Evolutionary conservation across 2,329 filamentous ascomycete genomes (phyloP).

Genomic region (Ophiostoma angusticollis): DNA sequence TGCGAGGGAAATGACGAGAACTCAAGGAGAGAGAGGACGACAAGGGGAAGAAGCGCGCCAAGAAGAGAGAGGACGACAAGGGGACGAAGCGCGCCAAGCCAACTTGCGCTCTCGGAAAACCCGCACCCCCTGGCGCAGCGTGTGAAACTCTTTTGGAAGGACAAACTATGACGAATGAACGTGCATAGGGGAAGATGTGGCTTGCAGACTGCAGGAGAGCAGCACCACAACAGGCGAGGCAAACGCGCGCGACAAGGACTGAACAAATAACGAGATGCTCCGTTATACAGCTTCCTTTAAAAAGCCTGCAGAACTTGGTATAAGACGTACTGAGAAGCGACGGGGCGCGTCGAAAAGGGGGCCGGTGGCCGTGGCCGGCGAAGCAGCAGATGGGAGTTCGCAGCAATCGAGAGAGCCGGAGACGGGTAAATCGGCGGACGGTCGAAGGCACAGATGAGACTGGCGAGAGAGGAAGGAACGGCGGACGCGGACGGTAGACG

Average conservation of each 20-base stretch:
- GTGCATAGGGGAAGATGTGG: not conserved
- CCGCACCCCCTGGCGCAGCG: not conserved
- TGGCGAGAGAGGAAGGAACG: too few species aligned
- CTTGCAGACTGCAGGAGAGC: not conserved
- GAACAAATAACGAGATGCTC: not conserved
- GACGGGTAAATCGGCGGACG: too few species aligned
- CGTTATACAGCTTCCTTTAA: not conserved
- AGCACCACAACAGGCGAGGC: not conserved
- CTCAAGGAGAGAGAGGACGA: not conserved
- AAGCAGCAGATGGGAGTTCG: too few species aligned
- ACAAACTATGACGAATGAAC: not conserved
- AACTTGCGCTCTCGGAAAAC: not conserved
- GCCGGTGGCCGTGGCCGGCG: too few species aligned
- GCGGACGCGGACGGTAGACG: too few species aligned
- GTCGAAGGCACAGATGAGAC: too few species aligned
- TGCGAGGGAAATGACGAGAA: not conserved
- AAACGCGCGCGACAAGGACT: not conserved
- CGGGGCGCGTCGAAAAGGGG: too few species aligned
- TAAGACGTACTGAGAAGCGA: too few species aligned
- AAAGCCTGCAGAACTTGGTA: too few species aligned
- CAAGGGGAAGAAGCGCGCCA: not conserved
- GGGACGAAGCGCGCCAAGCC: constrained; percentile 1
- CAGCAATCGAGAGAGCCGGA: too few species aligned
- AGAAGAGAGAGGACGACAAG: not conserved
- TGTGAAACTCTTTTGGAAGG: constrained; percentile 1